Percentiles rank a stretch among this genome's conserved stretches.
Evolutionary conservation across 2,329 filamentous ascomycete species (phyloP).

Genomic region (Penicillium paneum): DNA sequence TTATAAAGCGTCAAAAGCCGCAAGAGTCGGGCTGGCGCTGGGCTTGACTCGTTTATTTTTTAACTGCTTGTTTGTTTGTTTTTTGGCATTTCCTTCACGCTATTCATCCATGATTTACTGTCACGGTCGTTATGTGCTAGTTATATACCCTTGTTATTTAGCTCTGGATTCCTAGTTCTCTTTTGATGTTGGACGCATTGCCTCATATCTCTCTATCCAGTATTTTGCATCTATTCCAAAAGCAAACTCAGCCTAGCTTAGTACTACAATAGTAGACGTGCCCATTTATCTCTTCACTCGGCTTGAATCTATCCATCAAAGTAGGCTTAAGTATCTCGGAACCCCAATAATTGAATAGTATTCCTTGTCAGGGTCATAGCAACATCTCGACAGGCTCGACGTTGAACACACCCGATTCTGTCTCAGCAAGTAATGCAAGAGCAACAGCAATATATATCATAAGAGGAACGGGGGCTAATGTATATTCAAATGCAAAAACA

Average conservation of each 20-base stretch:
- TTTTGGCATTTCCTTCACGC: neutral
- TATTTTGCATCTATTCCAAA: too few relatives aligned
- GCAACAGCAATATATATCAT: neutral
- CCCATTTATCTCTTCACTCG: too few relatives aligned
- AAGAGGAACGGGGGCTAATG: neutral
- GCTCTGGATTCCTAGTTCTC: too few relatives aligned
- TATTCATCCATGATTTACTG: neutral
- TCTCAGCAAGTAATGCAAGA: slow-evolving; percentile 11
- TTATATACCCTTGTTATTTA: slow-evolving; percentile 3
- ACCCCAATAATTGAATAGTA: neutral
- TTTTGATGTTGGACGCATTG: neutral
- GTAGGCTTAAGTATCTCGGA: neutral
- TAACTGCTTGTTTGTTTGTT: neutral
- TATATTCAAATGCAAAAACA: slow-evolving; percentile 15
- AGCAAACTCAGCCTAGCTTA: neutral
- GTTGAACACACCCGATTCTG: neutral
- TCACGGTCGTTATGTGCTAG: neutral
- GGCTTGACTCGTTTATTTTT: slow-evolving; percentile 27
- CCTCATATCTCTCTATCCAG: too few relatives aligned
- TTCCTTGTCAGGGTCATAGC: neutral
- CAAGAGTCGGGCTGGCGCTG: slow-evolving; percentile 38
- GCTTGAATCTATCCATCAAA: neutral
- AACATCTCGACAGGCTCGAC: neutral
- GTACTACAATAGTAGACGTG: neutral
- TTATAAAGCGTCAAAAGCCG: slow-evolving; percentile 26